Base-by-base conservation (phyloP, 23 red algal species). In the Gracilaria domingensis region DNA sequence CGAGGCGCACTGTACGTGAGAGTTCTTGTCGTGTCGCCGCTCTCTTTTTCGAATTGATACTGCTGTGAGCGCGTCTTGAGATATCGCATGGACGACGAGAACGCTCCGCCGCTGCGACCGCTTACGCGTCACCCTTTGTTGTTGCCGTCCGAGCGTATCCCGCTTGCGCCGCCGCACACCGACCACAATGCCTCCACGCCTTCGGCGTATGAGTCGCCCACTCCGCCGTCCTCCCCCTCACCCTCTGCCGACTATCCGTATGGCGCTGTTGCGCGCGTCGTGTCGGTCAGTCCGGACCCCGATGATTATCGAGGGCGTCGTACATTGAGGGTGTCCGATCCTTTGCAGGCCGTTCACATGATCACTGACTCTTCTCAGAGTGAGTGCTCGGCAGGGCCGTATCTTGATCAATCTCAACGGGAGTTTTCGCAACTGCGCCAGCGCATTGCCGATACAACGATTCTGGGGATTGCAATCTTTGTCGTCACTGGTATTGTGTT, bases 401-500 rank as follows among this genome's bases (percentile, higher is more conserved):
- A 57, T n/a, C 37, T 66, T 28, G 79, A 82, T 26, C 55, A 62
- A 11, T 7, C 79, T 35, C 55, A 42, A 8, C 2, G 5, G 11
- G 55, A 82, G 28, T 8, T 64, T 35, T 9, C 79, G 1, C 53
- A 61, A 20, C 20, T 64, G 6, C 64, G 84, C 16, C 62, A 87
- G 42, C 50, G 84, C 6, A 30, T 70, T 50, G 26, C 36, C 6
- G 84, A 87, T 42, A 66, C 50, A 24, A 79, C 47, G 38, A 79
- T 90, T 56, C 74, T 90, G 21, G 87, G 74, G 2, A 34, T 55
- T 48, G 57, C 58, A 26, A 30, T 90, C 12, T 39, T 79, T n/a
- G 53, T 81, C 48, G 64, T 90, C 28, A 80, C 74, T 2, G 56
- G 70, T 14, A 61, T 92, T 44, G 89, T 92, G 26, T 92, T 84